Evolutionary conservation across 177 flowering plant genomes (phyloP), one percentile per base, ranked within the genome.

Genomic region (Vitis hybrid): DNA sequence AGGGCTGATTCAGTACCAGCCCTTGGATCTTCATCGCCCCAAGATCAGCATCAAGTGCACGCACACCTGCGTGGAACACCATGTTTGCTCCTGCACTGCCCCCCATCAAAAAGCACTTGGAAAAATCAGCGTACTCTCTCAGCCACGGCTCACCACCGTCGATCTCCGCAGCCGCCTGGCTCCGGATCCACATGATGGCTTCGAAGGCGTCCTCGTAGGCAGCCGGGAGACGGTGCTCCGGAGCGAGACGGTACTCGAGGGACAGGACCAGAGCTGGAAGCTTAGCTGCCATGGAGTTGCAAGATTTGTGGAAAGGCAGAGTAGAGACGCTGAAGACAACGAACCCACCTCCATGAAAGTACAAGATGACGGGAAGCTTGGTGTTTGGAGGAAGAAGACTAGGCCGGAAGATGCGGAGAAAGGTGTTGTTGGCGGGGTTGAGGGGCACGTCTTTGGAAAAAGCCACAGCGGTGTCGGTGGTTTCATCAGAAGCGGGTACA

Each of bases 341-440:
- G 63, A 90, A 86, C 7, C 90, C 88, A 48, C 93, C 97, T 3
- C 91, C 89, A 27, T 88, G 94, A 80, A 83, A 88, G 74, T 88
- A 72, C 7, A 92, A 9, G 2, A 87, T 53, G 64, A 92, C 35
- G 0, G 94, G 94, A 27, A 87, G 81, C 27, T 78, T 79, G 24
- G 71, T 20, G 61, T 51, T 20, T 0, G 65, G 21, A 2, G 78
- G 64, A 14, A 20, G 51, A 8, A 20, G 61, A 7, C 15, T 46
- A 5, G 91, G 91, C 17, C 71, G 80, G 79, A 73, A 86, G 32
- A 86, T 21, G 49, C 94, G 88, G 56, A 90, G 46, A 68, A 52
- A 85, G 64, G 87, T 86, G 51, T 66, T 70, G 73, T 13, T 66
- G 46, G 73, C 13, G 11, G 83, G 67, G 78, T 86, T 80, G 46